A percentile compares a stretch with the other conserved stretches of the same genome.
phyloP scores from a whole-genome alignment of 352 stramenopile species.

The Pythium angustatum region DNA sequence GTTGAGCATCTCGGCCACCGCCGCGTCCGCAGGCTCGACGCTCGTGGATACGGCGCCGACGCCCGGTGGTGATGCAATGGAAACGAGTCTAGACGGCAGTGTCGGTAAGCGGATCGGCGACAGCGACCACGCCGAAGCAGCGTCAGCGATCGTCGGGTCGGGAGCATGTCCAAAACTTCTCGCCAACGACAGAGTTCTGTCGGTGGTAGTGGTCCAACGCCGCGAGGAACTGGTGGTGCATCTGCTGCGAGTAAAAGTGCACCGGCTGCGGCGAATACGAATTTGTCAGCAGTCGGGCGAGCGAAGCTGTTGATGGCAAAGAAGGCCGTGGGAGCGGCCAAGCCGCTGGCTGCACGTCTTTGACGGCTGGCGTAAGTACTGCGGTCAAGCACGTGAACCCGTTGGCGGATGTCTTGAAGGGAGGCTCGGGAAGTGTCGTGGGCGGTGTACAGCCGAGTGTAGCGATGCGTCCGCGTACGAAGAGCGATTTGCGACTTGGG shows the following conservation, averaged over 20 bases:
- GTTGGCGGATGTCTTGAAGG: constrained; percentile 75
- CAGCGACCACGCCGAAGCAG: constrained; percentile 48
- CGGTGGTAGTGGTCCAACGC: constrained; percentile 9
- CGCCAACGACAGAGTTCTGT: constrained; percentile 49
- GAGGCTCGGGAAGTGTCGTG: constrained; percentile 66
- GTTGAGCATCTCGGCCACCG: constrained; percentile 8
- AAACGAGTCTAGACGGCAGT: too few relatives aligned
- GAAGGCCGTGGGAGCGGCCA: constrained; percentile 38
- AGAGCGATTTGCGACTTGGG: constrained; percentile 64
- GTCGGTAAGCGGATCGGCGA: constrained; percentile 1
- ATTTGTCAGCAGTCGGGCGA: constrained; percentile 65
- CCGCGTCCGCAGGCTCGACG: constrained; percentile 2
- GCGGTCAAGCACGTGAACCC: constrained; percentile 76
- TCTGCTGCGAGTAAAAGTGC: background rate
- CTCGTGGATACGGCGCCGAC: constrained; percentile 9
- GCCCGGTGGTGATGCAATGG: too few relatives aligned
- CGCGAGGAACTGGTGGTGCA: constrained; percentile 6
- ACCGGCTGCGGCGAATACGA: constrained; percentile 27
- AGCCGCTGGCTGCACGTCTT: constrained; percentile 27
- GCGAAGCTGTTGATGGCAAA: constrained; percentile 81
- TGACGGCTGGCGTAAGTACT: constrained; percentile 11
- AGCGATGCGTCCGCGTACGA: constrained; percentile 59
- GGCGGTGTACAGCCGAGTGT: constrained; percentile 49
- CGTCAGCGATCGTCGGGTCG: constrained; percentile 49
- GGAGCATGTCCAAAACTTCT: constrained; percentile 65